Percentiles rank a stretch among this genome's conserved stretches.
Conservation (phyloP, 352 stramenopile species). For the Phytopythium aichiense region DNA sequence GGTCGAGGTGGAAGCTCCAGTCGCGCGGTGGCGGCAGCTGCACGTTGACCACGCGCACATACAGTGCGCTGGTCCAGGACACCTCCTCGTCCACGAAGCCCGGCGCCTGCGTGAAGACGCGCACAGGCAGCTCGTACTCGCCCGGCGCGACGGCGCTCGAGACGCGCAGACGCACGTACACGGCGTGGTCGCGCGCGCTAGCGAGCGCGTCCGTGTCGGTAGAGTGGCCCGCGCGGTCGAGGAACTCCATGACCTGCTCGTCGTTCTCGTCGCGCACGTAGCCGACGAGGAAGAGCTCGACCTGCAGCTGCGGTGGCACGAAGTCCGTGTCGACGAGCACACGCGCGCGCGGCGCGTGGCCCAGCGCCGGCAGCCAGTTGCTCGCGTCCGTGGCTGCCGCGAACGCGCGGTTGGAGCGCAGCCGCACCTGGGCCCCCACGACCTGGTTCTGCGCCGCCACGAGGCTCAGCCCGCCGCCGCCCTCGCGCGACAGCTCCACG, state of each 20-base stretch:
- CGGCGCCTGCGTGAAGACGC: constrained; percentile 57
- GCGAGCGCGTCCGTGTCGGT: constrained; percentile 3
- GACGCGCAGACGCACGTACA: constrained; percentile 60
- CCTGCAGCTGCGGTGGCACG: constrained; percentile 38
- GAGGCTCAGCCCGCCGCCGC: constrained; percentile 32
- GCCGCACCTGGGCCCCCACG: constrained; percentile 44
- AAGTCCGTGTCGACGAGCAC: constrained; percentile 54
- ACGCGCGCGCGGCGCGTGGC: constrained; percentile 52
- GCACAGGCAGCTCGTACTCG: constrained; percentile 60
- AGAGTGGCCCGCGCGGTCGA: constrained; percentile 38
- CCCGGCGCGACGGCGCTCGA: constrained; percentile 26
- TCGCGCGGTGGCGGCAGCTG: constrained; percentile 37
- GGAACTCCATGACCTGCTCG: constrained; percentile 53
- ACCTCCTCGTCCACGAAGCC: constrained; percentile 67
- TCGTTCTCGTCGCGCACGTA: constrained; percentile 58
- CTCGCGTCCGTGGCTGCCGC: constrained; percentile 40
- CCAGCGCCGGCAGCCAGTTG: constrained; percentile 56
- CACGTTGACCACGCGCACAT: constrained; percentile 50
- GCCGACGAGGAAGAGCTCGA: constrained; percentile 54
- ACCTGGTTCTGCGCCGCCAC: constrained; percentile 51
- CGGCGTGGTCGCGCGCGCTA: constrained; percentile 28
- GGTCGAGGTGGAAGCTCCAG: constrained; percentile 67
- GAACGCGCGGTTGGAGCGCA: constrained; percentile 55
- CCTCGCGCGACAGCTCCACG: constrained; percentile 16
- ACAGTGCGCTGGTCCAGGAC: constrained; percentile 54